Base-by-base conservation (phyloP, 768 basidiomycete genomes). In the Pleurotus platypus region DNA sequence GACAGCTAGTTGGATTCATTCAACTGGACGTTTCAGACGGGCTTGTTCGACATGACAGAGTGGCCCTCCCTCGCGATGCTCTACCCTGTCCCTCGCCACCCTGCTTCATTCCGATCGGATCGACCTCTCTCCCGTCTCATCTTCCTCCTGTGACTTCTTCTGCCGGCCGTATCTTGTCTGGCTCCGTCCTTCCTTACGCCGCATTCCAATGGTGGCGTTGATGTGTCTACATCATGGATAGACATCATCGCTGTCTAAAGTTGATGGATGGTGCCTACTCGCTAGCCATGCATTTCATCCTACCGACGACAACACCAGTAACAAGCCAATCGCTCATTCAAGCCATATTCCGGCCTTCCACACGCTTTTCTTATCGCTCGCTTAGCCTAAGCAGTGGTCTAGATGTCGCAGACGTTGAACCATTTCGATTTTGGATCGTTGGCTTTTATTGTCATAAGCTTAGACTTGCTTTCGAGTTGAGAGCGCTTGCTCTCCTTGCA, bases 81-180 rank as follows among this genome's bases (percentile, higher is more conserved):
- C 49, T 51, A 16, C n/a, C 16, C 13, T 16, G 46, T 9, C 22
- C 46, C 46, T 22, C 24, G 13, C 2, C 42, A 6, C 42, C 20
- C n/a, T 45, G n/a, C 42, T 45, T 45, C n/a, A 16, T 45, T n/a
- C 39, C 51, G 51, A 54, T 43, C 51, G 51, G 51, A 42, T 40
- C 51, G 51, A 43, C 39, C 11, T 35, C 9, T 27, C 27, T 20
- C 49, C 49, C 49, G 49, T 50, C 42, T 45, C n/a, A 45, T 48
- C 49, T 27, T 27, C 30, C 20, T 18, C 27, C 20, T 35, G 12
- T 26, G 26, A n/a, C 20, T 16, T n/a, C 27, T 15, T 15, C 49
- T 35, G 30, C 49, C 26, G 49, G 49, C 49, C 49, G 49, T 30
- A 50, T 35, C 49, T 50, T 50, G 15, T 15, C 39, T 39, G 51